Evolutionary conservation across 768 basidiomycete species (phyloP).

Genomic region (Macrolepiota albuminosa): DNA sequence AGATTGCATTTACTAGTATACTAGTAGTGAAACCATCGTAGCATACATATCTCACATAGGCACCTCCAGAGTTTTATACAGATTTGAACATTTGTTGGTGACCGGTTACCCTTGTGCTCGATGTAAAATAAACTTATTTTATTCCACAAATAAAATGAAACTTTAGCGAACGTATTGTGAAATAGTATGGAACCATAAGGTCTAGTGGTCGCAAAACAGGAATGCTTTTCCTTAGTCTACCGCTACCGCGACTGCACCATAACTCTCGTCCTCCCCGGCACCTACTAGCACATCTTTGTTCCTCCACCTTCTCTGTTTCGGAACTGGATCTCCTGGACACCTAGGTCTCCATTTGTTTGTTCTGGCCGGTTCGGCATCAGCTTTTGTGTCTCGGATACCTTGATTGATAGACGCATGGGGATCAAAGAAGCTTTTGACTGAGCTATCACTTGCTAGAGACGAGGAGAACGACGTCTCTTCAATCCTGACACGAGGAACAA

Average conservation of each 20-base stretch:
- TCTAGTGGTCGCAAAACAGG: background rate
- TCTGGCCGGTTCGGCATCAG: background rate
- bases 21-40: too few relatives aligned
- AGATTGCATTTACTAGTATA: too few relatives aligned
- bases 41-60: too few relatives aligned
- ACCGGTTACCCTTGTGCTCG: too few relatives aligned
- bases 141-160: background rate
- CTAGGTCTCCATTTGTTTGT: background rate
- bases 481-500: background rate
- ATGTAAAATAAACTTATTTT: too few relatives aligned
- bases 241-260: background rate
- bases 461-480: background rate
- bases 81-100: too few relatives aligned
- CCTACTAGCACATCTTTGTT: background rate
- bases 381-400: background rate
- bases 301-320: background rate
- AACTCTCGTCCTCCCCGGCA: background rate
- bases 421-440: background rate
- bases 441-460: background rate
- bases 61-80: too few relatives aligned
- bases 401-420: background rate
- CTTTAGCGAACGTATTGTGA: too few relatives aligned
- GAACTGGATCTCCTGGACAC: background rate
- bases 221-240: background rate
- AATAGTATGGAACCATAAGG: background rate